Evolutionary conservation across 2,329 filamentous ascomycete species (phyloP).

Genomic region (Venturia pyrina): DNA sequence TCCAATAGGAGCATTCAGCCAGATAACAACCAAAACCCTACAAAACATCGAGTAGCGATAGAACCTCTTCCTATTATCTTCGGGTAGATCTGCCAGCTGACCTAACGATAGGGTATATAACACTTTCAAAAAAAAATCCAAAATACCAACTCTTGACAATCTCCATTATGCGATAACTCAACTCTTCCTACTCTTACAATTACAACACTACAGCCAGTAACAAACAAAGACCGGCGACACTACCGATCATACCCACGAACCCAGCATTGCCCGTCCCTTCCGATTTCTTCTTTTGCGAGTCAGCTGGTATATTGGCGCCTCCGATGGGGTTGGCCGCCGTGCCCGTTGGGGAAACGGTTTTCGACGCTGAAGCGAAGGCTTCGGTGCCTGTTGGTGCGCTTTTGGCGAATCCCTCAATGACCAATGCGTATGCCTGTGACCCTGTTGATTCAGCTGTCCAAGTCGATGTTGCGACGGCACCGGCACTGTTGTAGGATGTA

Average conservation of each 20-base stretch:
- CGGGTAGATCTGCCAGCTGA: neutral
- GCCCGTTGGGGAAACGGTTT: neutral
- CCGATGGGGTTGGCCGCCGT: neutral
- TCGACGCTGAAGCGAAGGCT: neutral
- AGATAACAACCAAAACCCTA: no score
- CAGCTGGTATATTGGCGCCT: neutral
- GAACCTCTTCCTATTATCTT: neutral
- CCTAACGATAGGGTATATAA: slow-evolving; percentile 1
- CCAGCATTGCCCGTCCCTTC: neutral
- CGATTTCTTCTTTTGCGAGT: neutral
- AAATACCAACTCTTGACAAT: neutral
- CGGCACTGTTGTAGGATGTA: slow-evolving; percentile 16
- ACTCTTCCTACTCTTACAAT: neutral
- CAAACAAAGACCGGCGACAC: neutral
- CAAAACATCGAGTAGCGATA: no score
- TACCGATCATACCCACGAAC: neutral
- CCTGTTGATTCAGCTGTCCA: slow-evolving; percentile 13
- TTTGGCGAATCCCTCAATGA: slow-evolving; percentile 19
- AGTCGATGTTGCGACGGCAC: slow-evolving; percentile 13
- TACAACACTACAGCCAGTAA: neutral
- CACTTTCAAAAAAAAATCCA: neutral
- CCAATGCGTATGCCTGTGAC: slow-evolving; percentile 20
- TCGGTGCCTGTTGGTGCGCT: neutral
- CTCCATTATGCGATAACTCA: neutral
- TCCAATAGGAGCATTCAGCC: no score